A percentile compares a stretch with the other conserved stretches of the same genome.
phyloP scores from a whole-genome alignment of 345 rosid species.

The Salix purpurea region DNA sequence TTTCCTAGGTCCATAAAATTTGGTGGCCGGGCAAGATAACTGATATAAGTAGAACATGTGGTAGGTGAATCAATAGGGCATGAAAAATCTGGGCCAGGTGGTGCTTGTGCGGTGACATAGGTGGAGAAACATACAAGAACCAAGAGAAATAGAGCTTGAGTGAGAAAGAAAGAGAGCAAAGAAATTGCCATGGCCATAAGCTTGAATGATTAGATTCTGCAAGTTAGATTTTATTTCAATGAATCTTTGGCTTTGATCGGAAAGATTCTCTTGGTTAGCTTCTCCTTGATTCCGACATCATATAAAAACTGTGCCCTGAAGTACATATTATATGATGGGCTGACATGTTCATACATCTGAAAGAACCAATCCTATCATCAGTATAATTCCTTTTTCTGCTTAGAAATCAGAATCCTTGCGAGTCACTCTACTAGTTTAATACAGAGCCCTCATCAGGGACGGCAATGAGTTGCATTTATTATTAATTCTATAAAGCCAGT shows the following conservation, averaged over 20 bases:
- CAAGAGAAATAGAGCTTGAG: constrained; percentile 17
- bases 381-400: constrained; percentile 9
- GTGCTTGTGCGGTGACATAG: constrained; percentile 26
- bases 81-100: constrained; percentile 33
- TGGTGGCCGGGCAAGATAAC: constrained; percentile 40
- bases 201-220: not conserved
- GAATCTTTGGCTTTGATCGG: constrained; percentile 29
- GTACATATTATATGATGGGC: not conserved
- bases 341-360: not conserved
- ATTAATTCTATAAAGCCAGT: constrained; percentile 16
- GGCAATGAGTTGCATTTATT: constrained; percentile 24
- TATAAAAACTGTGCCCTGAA: not conserved
- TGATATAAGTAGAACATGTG: constrained; percentile 35
- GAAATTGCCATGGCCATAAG: constrained; percentile 35
- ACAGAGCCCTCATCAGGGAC: constrained; percentile 16
- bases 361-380: constrained; percentile 11
- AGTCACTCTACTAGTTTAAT: constrained; percentile 21
- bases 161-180: constrained; percentile 9
- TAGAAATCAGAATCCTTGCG: constrained; percentile 11
- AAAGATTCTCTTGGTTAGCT: constrained; percentile 11
- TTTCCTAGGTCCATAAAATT: constrained; percentile 38
- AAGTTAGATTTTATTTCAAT: constrained; percentile 2
- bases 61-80: constrained; percentile 21
- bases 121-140: constrained; percentile 16
- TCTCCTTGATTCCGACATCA: not conserved